Base-by-base conservation (phyloP, 805 yeast genomes). In the Suhomyces sp. region DNA sequence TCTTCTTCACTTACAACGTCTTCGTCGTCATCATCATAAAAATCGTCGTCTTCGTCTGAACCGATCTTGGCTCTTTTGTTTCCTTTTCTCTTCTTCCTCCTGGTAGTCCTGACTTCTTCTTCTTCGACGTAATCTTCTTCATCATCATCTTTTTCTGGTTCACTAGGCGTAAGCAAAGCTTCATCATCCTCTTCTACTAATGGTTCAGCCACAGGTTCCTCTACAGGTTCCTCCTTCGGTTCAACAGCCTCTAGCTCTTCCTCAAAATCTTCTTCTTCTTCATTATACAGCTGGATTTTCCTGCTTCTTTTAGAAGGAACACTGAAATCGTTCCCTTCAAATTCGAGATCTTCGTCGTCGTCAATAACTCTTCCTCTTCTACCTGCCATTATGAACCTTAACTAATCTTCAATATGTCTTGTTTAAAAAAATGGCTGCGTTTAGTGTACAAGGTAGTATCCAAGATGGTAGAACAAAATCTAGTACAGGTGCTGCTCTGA, bases 321-420 rank as follows among this genome's bases (percentile, higher is more conserved):
- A 7, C n/a, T 46, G 13, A 6, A 7, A 3, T 51, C 55, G 5
- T 51, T 60, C 2, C 53, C 57, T 29, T 60, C 58, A 27, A 58
- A 61, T 27, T 58, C 64, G 13, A 61, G 57, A 38, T 65, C 68
- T 42, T 64, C 66, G 19, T 58, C 56, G 51, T 63, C 53, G 48
- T 51, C 46, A 53, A 45, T 22, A 58, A 56, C 56, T 51, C 51
- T 45, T 38, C 55, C 49, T 31, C 52, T 24, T 45, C 52, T 52
- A 24, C 52, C 48, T 55, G 54, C 47, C 57, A 54, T 54, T 29
- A 29, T 36, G 5, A 12, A 7, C 19, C 22, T 17, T 19, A 2
- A 17, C 41, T 17, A 17, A 15, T 38, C 29, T 38, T 38, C 42
- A n/a, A 9, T 38, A 38, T 33, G 36, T 33, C 36, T 33, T 4